Evolutionary conservation across 345 rosid species (phyloP).

Genomic region (Moricandia arvensis): DNA sequence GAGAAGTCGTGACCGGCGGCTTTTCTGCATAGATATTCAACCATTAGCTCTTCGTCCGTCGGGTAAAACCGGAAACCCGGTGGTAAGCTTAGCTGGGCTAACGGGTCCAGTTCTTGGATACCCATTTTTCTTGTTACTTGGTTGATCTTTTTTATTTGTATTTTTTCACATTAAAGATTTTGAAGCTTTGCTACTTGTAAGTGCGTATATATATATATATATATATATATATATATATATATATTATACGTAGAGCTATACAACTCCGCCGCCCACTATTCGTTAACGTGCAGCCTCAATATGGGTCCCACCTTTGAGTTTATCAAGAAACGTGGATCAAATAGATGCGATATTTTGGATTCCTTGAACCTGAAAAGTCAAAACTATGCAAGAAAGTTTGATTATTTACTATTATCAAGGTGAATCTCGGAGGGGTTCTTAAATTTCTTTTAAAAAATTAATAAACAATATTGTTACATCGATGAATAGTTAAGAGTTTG

Average conservation of each 20-base stretch:
- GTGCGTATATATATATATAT: slow-evolving; percentile 7
- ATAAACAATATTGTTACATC: too few species aligned
- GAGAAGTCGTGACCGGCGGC: slow-evolving; percentile 78
- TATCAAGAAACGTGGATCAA: slow-evolving; percentile 31
- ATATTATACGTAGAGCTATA: background rate
- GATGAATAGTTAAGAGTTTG: too few species aligned
- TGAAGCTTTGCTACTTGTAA: slow-evolving; percentile 7
- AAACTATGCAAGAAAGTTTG: slow-evolving; percentile 11
- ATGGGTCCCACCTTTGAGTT: slow-evolving; percentile 28
- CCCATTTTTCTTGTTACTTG: slow-evolving; percentile 55
- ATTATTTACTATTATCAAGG: too few species aligned
- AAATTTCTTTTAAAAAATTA: too few species aligned
- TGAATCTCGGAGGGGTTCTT: too few species aligned
- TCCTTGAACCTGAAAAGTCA: slow-evolving; percentile 17
- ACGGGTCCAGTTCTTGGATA: slow-evolving; percentile 59
- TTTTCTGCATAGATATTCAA: slow-evolving; percentile 79
- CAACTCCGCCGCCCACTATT: slow-evolving; percentile 25
- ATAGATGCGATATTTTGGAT: slow-evolving; percentile 31
- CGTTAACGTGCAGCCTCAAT: slow-evolving; percentile 26
- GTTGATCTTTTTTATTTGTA: background rate
- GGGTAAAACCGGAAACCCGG: slow-evolving; percentile 98
- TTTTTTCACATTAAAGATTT: background rate
- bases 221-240: too few species aligned
- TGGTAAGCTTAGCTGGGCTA: slow-evolving; percentile 76
- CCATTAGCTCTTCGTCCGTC: slow-evolving; percentile 92